phyloP scores from a whole-genome alignment of 768 basidiomycete species.

The Wakefieldia striispora region DNA sequence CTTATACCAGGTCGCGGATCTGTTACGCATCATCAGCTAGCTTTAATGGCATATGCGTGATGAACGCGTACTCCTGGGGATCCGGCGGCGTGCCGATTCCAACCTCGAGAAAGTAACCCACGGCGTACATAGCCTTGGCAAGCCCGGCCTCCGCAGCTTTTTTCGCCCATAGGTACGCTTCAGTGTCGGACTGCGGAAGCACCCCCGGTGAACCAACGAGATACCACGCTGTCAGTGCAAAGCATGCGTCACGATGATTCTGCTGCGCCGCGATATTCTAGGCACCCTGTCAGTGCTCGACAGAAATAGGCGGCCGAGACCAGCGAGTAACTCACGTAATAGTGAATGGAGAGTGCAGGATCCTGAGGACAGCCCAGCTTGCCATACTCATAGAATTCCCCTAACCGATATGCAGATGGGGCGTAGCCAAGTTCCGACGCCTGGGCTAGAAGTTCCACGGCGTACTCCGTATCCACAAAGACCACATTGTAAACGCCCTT shows the following conservation, averaged over 20 bases:
- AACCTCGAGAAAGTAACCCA: slow-evolving; percentile 96
- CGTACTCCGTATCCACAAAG: slow-evolving; percentile 95
- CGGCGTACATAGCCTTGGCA: slow-evolving; percentile 95
- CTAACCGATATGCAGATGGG: slow-evolving; percentile 91
- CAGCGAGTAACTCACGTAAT: slow-evolving; percentile 78
- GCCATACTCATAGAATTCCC: slow-evolving; percentile 99
- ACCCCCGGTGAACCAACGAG: slow-evolving; percentile 97
- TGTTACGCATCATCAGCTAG: slow-evolving; percentile 27
- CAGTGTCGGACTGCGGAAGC: slow-evolving; percentile 96
- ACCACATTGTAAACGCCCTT: slow-evolving; percentile 98
- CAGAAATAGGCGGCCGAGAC: background rate
- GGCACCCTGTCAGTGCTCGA: slow-evolving; percentile 12
- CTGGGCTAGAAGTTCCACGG: slow-evolving; percentile 90
- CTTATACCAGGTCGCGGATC: slow-evolving; percentile 81
- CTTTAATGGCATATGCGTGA: slow-evolving; percentile 1
- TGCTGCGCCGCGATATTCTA: slow-evolving; percentile 99
- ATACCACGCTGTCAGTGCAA: slow-evolving; percentile 98
- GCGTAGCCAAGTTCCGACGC: slow-evolving; percentile 96
- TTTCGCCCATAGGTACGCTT: slow-evolving; percentile 96
- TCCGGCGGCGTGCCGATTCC: slow-evolving; percentile 79
- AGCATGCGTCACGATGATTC: slow-evolving; percentile 94
- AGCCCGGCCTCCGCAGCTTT: slow-evolving; percentile 91
- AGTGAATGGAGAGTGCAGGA: slow-evolving; percentile 95
- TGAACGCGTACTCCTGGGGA: slow-evolving; percentile 56
- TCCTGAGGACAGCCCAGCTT: slow-evolving; percentile 98